phyloP scores from a whole-genome alignment of 441 rosid species.

The Aquilaria agallochum region DNA sequence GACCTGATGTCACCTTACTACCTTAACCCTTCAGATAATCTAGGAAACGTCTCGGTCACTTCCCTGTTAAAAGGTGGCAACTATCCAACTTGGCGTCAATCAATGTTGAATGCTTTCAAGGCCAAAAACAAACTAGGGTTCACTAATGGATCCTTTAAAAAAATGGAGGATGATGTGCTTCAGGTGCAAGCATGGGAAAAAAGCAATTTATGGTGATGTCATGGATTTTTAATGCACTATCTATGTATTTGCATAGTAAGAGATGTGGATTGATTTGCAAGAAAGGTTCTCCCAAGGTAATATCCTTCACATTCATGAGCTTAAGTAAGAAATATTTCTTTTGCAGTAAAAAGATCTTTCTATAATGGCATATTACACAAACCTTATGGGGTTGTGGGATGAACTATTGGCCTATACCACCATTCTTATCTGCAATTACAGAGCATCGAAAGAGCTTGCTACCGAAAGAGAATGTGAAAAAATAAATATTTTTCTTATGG shows the following conservation, averaged over 20 bases:
- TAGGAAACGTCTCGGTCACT: not conserved
- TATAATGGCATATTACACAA: no score
- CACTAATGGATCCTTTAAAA: not conserved
- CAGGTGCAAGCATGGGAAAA: not conserved
- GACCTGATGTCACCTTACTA: not conserved
- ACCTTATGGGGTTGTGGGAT: no score
- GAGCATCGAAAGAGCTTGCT: no score
- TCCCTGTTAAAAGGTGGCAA: not conserved
- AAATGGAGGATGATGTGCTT: not conserved
- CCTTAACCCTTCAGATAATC: not conserved
- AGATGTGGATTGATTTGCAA: conserved; percentile 9
- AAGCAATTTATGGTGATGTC: conserved; percentile 15
- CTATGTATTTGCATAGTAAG: not conserved
- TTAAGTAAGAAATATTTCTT: no score
- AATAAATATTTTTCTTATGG: no score
- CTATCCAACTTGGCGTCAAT: conserved; percentile 7
- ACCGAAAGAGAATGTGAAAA: no score
- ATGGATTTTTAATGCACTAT: conserved; percentile 4
- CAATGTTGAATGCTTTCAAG: conserved; percentile 2
- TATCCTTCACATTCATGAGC: not conserved
- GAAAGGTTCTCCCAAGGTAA: conserved; percentile 11
- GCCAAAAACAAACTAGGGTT: conserved; percentile 8
- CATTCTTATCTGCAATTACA: no score
- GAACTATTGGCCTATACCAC: no score
- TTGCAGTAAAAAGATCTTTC: no score